A percentile compares a stretch with the other conserved stretches of the same genome.
Conservation (phyloP, 2,329 filamentous ascomycete genomes). For the Phaeosphaeria sp. region DNA sequence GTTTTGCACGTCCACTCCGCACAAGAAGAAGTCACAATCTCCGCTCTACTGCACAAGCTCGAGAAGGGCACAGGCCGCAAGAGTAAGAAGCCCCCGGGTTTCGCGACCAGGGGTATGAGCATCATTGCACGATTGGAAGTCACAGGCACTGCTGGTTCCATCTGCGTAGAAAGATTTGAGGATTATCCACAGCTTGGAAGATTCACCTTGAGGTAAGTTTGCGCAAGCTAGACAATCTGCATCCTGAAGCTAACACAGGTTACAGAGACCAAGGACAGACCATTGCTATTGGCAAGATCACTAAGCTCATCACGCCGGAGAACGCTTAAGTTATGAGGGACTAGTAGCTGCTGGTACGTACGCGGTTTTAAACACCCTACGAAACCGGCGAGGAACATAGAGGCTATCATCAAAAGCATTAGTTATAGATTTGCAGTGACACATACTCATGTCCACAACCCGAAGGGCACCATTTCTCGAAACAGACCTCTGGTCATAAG, state of each 20-base stretch:
- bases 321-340: conserved; percentile 2
- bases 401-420: not conserved
- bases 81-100: conserved; percentile 91
- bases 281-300: conserved; percentile 99
- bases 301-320: conserved; percentile 72
- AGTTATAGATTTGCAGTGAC: not conserved
- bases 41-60: conserved; percentile 85
- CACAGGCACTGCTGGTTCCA: conserved; percentile 80
- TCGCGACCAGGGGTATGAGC: conserved; percentile 80
- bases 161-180: conserved; percentile 94
- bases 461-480: not conserved
- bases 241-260: conserved; percentile 29
- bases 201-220: conserved; percentile 37
- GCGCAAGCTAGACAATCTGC: not conserved
- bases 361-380: not conserved
- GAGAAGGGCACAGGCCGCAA: conserved; percentile 94
- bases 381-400: not conserved
- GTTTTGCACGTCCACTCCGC: conserved; percentile 97
- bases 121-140: conserved; percentile 94
- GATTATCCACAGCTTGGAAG: conserved; percentile 78
- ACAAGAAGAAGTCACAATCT: conserved; percentile 96
- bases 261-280: conserved; percentile 79
- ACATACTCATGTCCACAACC: not conserved
- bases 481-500: not conserved
- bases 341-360: not conserved